Evolutionary conservation across 257 asterid species (phyloP).

Genomic region (Handroanthus guayacan): DNA sequence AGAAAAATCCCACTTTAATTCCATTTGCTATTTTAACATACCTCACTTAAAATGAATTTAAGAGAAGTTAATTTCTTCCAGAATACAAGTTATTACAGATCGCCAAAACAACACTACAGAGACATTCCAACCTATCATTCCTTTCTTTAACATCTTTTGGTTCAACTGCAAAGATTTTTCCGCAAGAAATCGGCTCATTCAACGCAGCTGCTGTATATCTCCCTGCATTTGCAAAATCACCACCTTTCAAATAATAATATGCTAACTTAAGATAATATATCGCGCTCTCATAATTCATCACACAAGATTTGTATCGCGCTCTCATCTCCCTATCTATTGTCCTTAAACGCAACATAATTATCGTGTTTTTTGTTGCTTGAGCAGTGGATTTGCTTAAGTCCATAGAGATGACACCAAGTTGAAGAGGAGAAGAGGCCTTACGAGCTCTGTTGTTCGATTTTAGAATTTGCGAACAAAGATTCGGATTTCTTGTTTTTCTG

Average conservation of each 20-base stretch:
- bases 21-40: neutral
- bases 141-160: slow-evolving; percentile 24
- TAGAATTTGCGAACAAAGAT: slow-evolving; percentile 22
- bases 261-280: slow-evolving; percentile 22
- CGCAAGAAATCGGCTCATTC: slow-evolving; percentile 33
- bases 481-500: slow-evolving; percentile 25
- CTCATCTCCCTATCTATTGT: slow-evolving; percentile 17
- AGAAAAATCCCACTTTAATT: neutral
- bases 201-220: slow-evolving; percentile 25
- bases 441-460: slow-evolving; percentile 13
- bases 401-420: slow-evolving; percentile 28
- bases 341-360: neutral
- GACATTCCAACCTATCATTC: slow-evolving; percentile 36
- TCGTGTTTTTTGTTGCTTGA: slow-evolving; percentile 20
- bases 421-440: slow-evolving; percentile 20
- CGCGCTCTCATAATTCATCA: slow-evolving; percentile 20
- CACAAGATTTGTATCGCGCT: slow-evolving; percentile 25
- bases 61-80: neutral
- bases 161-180: slow-evolving; percentile 13
- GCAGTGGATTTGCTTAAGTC: slow-evolving; percentile 31
- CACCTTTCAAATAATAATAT: slow-evolving; percentile 11
- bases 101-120: slow-evolving; percentile 32
- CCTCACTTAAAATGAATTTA: neutral
- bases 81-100: slow-evolving; percentile 22
- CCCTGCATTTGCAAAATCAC: slow-evolving; percentile 5